Base-by-base conservation (phyloP, 83 land plant genomes). In the Diphasiastrum complanatum region DNA sequence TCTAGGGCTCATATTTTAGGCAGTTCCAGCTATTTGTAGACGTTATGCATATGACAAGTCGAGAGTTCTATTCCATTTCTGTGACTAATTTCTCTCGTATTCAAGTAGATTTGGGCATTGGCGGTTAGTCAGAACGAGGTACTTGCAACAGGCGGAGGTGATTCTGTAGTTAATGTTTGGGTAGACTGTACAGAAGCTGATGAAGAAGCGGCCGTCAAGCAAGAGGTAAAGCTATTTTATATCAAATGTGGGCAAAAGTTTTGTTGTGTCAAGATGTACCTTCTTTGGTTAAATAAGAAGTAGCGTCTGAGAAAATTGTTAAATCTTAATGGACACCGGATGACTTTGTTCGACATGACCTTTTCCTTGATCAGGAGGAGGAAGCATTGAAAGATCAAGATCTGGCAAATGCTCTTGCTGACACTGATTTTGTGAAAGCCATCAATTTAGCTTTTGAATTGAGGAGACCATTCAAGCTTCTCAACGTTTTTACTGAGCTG, bases 401-500 rank as follows among this genome's bases (percentile, higher is more conserved):
- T 43, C 74, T 93, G 64, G 83, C 88, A 60, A 89, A 89, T 85
- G 99, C 99, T 47, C 66, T 85, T 16, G 65, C 64, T 18, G 88
- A 89, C 77, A 81, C 81, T 46, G 80, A 93, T 62, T 93, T 84
- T 71, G 67, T 63, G 0, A 89, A 74, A 68, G 96, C 99, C 27
- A 77, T 93, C 29, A 83, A 80, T 64, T 72, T 93, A 34, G 96
- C 96, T 47, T 83, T 85, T 77, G 96, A 89, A 54, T 79, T 93
- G 33, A 80, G 79, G 26, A 76, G 89, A 51, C 91, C 99, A 25
- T 84, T 85, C 55, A 85, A 74, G 71, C 83, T 93, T 29, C 84
- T 79, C 63, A 73, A 76, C 43, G 75, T 93, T 18, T 85, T 93
- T 64, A 33, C 80, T 33, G 84, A 76, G 8, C 75, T 93, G 60